These are phyloP conservation scores for Fusarium buxicola DNA, from an alignment of 2,329 filamentous ascomycete genomes.

Conservation along the genomic window DNA sequence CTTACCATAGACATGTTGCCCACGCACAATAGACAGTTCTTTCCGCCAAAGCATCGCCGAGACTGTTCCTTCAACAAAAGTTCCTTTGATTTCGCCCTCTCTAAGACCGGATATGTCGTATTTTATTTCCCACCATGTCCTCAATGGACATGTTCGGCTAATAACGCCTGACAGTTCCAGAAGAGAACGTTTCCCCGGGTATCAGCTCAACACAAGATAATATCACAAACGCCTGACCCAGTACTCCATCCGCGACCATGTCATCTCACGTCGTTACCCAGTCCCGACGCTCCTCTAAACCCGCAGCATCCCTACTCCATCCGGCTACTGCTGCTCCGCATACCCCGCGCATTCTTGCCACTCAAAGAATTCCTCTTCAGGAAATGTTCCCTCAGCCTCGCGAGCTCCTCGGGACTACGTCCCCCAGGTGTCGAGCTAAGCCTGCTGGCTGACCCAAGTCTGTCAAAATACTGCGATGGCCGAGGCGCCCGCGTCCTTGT, in stretches of 20 bases:
- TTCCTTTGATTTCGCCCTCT: not conserved
- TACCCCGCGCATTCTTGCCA: conserved; percentile 7
- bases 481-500: conserved; percentile 28
- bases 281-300: not conserved
- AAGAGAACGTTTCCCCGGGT: conserved; percentile 16
- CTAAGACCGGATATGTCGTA: not conserved
- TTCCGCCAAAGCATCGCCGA: conserved; percentile 34
- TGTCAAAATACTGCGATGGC: conserved; percentile 42
- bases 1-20: conserved; percentile 47
- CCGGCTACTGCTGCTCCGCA: conserved; percentile 28
- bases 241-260: not conserved
- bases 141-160: conserved; percentile 1
- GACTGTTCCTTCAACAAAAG: not conserved
- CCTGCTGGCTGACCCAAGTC: conserved; percentile 26
- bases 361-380: conserved; percentile 36
- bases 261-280: not conserved
- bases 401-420: conserved; percentile 40
- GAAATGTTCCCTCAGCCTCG: conserved; percentile 45
- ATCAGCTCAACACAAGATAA: conserved; percentile 17
- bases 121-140: not conserved
- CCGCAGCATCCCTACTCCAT: not conserved
- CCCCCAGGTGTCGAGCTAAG: conserved; percentile 20
- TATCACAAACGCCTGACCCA: conserved; percentile 5
- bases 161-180: not conserved
- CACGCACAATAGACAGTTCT: conserved; percentile 49